These are phyloP conservation scores for Botrytis aclada DNA, from an alignment of 2,329 filamentous ascomycete genomes.

Conservation along the genomic window DNA sequence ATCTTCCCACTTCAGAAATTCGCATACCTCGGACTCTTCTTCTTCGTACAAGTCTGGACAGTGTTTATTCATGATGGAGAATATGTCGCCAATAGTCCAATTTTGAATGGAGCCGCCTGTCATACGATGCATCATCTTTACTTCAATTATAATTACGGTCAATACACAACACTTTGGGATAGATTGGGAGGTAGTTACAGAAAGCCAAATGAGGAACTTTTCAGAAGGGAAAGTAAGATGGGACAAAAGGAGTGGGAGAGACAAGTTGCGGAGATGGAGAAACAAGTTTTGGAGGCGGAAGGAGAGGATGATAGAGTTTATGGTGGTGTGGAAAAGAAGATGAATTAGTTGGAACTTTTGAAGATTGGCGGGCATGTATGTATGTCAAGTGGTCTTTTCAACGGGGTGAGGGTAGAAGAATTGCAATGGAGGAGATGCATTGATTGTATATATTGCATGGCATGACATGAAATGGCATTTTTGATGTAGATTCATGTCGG, in stretches of 20 bases:
- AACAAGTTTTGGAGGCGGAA: slow-evolving; percentile 49
- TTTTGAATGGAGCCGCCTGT: slow-evolving; percentile 93
- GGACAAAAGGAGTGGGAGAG: slow-evolving; percentile 73
- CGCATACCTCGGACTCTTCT: slow-evolving; percentile 80
- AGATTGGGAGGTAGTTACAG: slow-evolving; percentile 83
- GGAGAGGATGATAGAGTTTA: slow-evolving; percentile 43
- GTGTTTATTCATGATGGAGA: slow-evolving; percentile 96
- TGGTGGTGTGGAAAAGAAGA: slow-evolving; percentile 23
- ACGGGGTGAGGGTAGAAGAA: background rate
- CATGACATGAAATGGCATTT: background rate
- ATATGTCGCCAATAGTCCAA: slow-evolving; percentile 83
- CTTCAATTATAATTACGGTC: slow-evolving; percentile 90
- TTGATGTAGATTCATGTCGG: background rate
- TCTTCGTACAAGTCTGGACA: slow-evolving; percentile 96
- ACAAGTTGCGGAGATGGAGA: slow-evolving; percentile 74
- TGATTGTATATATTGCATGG: slow-evolving; percentile 1
- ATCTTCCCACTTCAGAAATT: slow-evolving; percentile 90
- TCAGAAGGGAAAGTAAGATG: slow-evolving; percentile 83
- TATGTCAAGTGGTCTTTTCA: background rate
- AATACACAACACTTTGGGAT: slow-evolving; percentile 92
- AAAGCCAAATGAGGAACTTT: slow-evolving; percentile 80
- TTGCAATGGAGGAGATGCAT: background rate
- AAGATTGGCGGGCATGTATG: background rate
- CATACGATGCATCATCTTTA: slow-evolving; percentile 88
- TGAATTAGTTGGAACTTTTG: slow-evolving; percentile 22